Base-by-base conservation (phyloP, 352 stramenopile genomes). In the Elongisporangium senticosum region DNA sequence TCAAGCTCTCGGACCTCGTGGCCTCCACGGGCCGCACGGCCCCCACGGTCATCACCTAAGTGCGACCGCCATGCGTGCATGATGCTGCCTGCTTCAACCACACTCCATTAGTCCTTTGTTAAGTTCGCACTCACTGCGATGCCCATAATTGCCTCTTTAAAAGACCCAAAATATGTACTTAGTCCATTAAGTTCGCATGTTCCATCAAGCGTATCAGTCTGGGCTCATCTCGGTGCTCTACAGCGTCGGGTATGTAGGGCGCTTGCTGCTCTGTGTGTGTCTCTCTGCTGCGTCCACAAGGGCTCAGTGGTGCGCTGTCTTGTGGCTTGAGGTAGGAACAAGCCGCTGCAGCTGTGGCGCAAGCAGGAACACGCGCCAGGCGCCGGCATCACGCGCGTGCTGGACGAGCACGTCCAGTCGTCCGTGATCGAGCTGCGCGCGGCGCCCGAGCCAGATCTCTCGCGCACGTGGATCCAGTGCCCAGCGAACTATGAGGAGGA, bases 11-110 rank as follows among this genome's bases (percentile, higher is more conserved):
- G 48, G 68, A 98, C 62, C 83, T 99, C 62, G 67, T 89, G 63
- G 87, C 97, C 61, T 77, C 94, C 60, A 98, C 95, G 17, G 97
- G 96, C 63, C 83, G 96, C 69, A 96, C 96, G 66, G 72, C 80
- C 49, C 96, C 97, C 28, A 98, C 96, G 49, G 97, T 99, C 37
- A 99, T 99, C 71, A 99, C 97, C 43, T 99, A 98, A 96, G 69
- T 48, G 67, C 33, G 33, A 43, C 17, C 11, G 33, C 8, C 23
- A 26, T 26, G 23, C n/a, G n/a, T n/a, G n/a, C n/a, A 26, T 26
- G 23, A 20, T 59, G 39, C 24, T 67, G 28, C 28, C 28, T 39
- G 28, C 28, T 39, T 39, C 28, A 39, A 39, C 28, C 10, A 3
- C 24, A 11, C 13, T 26, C 23, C 23, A 26, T 26, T 26, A 43